These are phyloP conservation scores for Cercospora sojina DNA, from an alignment of 2,329 filamentous ascomycete genomes.

Conservation along the genomic window DNA sequence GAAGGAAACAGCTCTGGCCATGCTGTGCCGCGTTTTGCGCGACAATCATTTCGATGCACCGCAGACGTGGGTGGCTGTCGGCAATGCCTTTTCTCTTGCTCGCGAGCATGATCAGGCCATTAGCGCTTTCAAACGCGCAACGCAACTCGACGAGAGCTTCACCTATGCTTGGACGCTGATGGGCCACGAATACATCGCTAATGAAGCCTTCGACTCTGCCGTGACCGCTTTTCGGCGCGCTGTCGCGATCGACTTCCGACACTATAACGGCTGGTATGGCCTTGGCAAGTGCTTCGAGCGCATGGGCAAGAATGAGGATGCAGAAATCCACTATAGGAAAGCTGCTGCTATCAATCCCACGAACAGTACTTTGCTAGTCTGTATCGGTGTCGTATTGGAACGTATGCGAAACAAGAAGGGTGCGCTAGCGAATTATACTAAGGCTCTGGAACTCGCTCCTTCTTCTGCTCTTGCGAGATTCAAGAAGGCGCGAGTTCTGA, in stretches of 20 bases:
- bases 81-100: conserved; percentile 90
- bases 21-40: conserved; percentile 84
- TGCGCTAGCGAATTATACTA: conserved; percentile 77
- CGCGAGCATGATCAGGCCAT: conserved; percentile 93
- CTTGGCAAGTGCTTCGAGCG: conserved; percentile 65
- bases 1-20: conserved; percentile 85
- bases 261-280: conserved; percentile 99
- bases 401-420: conserved; percentile 78
- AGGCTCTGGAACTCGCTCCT: conserved; percentile 79
- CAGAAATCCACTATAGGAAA: conserved; percentile 85
- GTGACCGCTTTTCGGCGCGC: conserved; percentile 82
- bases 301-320: conserved; percentile 62
- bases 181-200: conserved; percentile 91
- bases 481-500: conserved; percentile 85
- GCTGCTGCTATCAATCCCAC: conserved; percentile 89
- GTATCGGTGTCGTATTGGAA: conserved; percentile 83
- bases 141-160: conserved; percentile 84
- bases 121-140: conserved; percentile 90
- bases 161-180: conserved; percentile 95
- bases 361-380: conserved; percentile 88
- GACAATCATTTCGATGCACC: conserved; percentile 86
- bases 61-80: conserved; percentile 92
- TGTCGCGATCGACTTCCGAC: conserved; percentile 79
- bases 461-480: conserved; percentile 80
- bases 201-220: conserved; percentile 96